Percentiles rank a stretch among this genome's conserved stretches.
Conservation (phyloP, 225 moss, liverwort and hornwort species). For the Bryum argenteum region DNA sequence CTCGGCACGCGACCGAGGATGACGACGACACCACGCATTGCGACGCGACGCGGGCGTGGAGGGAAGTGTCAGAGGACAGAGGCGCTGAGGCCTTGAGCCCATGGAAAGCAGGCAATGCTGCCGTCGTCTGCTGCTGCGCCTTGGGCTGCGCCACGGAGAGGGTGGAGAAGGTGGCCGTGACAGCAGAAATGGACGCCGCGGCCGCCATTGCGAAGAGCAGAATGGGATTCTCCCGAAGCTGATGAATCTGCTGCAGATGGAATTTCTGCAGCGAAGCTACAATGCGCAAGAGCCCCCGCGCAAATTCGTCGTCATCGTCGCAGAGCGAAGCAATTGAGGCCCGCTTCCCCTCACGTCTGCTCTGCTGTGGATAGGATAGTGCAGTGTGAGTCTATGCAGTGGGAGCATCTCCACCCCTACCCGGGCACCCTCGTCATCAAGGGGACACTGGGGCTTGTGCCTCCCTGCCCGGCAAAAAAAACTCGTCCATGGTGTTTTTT, state of each 20-base stretch:
- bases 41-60: constrained; percentile 31
- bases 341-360: background rate
- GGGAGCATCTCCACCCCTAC: background rate
- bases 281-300: background rate
- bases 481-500: no score
- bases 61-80: background rate
- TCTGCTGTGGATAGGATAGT: background rate
- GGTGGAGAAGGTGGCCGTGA: constrained; percentile 41
- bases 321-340: background rate
- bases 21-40: constrained; percentile 25
- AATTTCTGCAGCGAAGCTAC: background rate
- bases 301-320: background rate
- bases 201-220: constrained; percentile 34
- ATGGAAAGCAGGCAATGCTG: constrained; percentile 24
- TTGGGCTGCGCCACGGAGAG: constrained; percentile 17
- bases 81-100: background rate
- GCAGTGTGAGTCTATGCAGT: background rate
- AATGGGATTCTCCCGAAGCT: background rate
- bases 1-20: constrained; percentile 28
- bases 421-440: background rate
- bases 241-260: background rate
- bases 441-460: no score
- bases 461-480: no score
- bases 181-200: constrained; percentile 43
- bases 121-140: background rate